Base-by-base conservation (phyloP, 148 eudicot genomes). In the Selenicereus undatus region DNA sequence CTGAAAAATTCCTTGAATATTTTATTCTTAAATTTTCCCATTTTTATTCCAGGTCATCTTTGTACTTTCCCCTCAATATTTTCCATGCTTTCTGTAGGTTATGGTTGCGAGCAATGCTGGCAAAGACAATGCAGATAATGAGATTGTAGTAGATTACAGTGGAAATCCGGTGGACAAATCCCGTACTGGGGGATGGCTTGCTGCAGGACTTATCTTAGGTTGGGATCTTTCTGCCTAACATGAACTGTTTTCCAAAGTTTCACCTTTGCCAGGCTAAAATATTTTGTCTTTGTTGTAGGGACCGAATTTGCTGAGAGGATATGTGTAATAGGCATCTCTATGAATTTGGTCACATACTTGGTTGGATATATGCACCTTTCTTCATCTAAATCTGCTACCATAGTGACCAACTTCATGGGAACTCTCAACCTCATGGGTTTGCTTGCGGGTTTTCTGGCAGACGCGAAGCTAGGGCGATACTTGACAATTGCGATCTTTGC, bases 331-430 rank as follows among this genome's bases (percentile, higher is more conserved):
- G 98, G 98, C 4, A 97, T 97, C 71, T 81, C 95, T 0, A 94
- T 97, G 99, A 97, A 97, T 60, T 45, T 97, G 85, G 99, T 97
- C 56, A 94, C 99, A 1, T 97, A 97, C 87, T 82, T 97, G 86
- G 89, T 89, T 11, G 97, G 98, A 85, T 75, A 71, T 42, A 80
- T 97, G 93, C 99, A 97, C 81, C 94, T 97, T 68, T 76, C 97
- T 1, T 86, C 99, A 1, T 87, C 99, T n/a, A 90, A 89, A 78
- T 92, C 99, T 11, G 99, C 99, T 20, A 97, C 88, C 54, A 89
- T 86, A n/a, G 99, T 94, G 42, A 97, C 97, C 74, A 97, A 97
- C 85, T 97, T 94, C 87, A 91, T 94, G 95, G 99, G 99, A 71
- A 88, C 98, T 62, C 97, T 97, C 71, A 97, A 97, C 82, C 91